Evolutionary conservation across 495 filamentous ascomycete species (phyloP), one percentile per base, ranked within the genome.

Genomic region (Neurospora sp.): DNA sequence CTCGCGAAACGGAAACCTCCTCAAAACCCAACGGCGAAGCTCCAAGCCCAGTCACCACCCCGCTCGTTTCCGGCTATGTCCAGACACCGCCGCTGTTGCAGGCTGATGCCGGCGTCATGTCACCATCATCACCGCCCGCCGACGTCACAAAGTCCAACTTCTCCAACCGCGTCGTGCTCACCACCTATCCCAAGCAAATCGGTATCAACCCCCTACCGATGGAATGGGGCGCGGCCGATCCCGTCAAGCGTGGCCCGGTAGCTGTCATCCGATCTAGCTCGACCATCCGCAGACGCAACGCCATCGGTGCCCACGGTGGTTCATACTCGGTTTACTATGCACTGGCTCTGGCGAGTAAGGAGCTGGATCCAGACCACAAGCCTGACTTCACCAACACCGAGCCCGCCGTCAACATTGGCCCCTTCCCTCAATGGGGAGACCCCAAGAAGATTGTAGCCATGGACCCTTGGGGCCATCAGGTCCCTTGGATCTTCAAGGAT

Each of bases 321-420:
- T 97, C 94, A n/a, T 99, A 99, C 77, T 93, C 92, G 76, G 93
- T 98, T 77, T 99, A 99, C 82, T 94, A 97, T 79, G 96, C 96
- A 35, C 86, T 99, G 66, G 96, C 96, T 46, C 88, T 99, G 74
- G 96, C 96, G 31, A 93, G 92, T 76, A 94, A 94, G 75, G 90
- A 98, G 76, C 88, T 99, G 69, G 88, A 91, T 70, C 84, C 88
- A 22, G 89, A 97, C 75, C 94, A 98, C 83, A 86, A 82, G 72
- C 93, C 96, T 16, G 94, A 98, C 80, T 94, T 97, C 82, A 95
- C 92, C 74, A 97, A 98, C 83, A 96, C 92, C 16, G 91, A 98
- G 78, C 96, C 96, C 12, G 94, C 94, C 4, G 94, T 89, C 70
- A 88, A 91, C 71, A 92, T 98, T 79, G 93, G 94, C 0, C 93